Evolutionary conservation across 2,329 filamentous ascomycete genomes (phyloP).

Genomic region (Pseudogymnoascus pannorum): DNA sequence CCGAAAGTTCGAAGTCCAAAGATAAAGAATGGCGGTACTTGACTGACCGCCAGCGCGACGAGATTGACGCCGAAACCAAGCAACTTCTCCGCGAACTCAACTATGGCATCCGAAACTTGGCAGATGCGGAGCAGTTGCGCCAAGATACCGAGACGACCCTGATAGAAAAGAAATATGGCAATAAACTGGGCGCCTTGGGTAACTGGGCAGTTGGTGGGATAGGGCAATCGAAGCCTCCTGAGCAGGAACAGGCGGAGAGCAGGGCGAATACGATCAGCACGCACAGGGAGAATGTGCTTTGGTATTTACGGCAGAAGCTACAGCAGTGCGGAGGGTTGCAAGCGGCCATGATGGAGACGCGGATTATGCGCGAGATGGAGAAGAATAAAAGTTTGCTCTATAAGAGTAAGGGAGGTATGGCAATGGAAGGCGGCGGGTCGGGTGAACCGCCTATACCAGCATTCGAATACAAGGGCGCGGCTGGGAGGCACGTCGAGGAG

Average conservation of each 20-base stretch:
- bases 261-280: constrained; percentile 57
- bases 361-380: constrained; percentile 77
- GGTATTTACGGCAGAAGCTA: constrained; percentile 69
- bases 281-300: constrained; percentile 76
- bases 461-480: constrained; percentile 13
- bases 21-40: constrained; percentile 35
- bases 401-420: constrained; percentile 44
- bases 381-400: constrained; percentile 81
- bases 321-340: constrained; percentile 73
- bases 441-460: constrained; percentile 15
- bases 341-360: constrained; percentile 85
- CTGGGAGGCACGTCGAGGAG: constrained; percentile 17
- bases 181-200: constrained; percentile 55
- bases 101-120: constrained; percentile 68
- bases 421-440: constrained; percentile 23
- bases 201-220: constrained; percentile 62
- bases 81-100: constrained; percentile 79
- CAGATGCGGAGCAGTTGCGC: constrained; percentile 74
- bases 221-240: constrained; percentile 47
- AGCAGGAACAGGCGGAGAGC: constrained; percentile 68
- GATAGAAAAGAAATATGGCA: constrained; percentile 60
- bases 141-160: constrained; percentile 67
- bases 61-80: constrained; percentile 82
- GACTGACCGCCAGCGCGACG: constrained; percentile 74
- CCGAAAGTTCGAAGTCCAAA: constrained; percentile 15